Base-by-base conservation (phyloP, 208 protist species). In the Crithidia sp. region DNA sequence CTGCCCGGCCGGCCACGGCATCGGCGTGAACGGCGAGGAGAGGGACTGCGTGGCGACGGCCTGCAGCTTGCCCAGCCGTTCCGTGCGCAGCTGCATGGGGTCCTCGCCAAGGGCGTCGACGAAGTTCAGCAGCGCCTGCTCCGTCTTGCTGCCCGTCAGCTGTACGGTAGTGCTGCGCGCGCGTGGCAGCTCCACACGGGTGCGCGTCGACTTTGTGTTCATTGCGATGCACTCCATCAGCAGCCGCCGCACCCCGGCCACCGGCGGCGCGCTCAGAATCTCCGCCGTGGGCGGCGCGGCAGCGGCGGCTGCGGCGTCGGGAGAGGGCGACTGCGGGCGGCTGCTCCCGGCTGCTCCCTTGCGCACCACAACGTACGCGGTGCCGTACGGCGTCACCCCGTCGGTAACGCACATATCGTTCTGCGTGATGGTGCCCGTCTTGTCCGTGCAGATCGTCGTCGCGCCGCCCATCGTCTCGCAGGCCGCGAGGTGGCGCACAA, bases 401-500 rank as follows among this genome's bases (percentile, higher is more conserved):
- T 83, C 57, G 2, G 78, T 77, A 6, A 98, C 92, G 49, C 71
- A 93, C 97, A 99, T 99, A 45, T 89, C 64, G 65, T 97, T 96
- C 39, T 75, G 56, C 37, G 98, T 99, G 13, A 99, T 73, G n/a
- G 98, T 99, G 9, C 98, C 97, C n/a, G 94, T 95, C 74, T 97
- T 97, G 81, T 99, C 98, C 5, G 85, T 95, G 81, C 95, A 98
- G 53, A 99, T 95, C n/a, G 89, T 85, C 43, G 95, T 98, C 0
- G 94, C 94, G 8, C 94, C 85, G 40, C 97, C 97, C 98, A 99
- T 99, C 6, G 98, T 99, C 85, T 99, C 98, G 88, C 98, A 99
- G 7, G 97, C 93, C 9, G 90, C 87, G 36, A 99, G 74, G 74
- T 98, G 89, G n/a, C 98, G 91, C 13, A 99, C 98, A 9, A 98